These are phyloP conservation scores for Rubus idaeus DNA, from an alignment of 306 rosid genomes.

Conservation along the genomic window DNA sequence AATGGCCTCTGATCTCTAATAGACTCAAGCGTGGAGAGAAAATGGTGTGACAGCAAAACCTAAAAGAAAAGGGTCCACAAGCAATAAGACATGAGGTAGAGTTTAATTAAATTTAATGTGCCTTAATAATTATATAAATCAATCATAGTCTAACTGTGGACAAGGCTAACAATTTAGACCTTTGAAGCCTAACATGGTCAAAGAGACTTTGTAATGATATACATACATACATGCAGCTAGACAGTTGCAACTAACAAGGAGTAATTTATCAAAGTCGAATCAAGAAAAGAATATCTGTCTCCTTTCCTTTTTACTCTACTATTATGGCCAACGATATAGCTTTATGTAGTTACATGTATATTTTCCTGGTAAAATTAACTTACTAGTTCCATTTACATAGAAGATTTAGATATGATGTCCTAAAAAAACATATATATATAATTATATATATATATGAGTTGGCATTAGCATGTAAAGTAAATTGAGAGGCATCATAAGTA, in stretches of 20 bases:
- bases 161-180: constrained; percentile 6
- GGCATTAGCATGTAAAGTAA: constrained; percentile 7
- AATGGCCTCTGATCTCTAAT: neutral
- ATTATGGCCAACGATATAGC: neutral
- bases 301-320: neutral
- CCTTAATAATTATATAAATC: neutral
- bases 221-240: neutral
- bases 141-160: neutral
- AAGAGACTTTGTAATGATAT: neutral
- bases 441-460: neutral
- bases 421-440: too few relatives aligned
- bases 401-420: too few relatives aligned
- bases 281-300: neutral
- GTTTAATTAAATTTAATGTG: neutral
- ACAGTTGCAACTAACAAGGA: neutral
- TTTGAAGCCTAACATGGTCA: constrained; percentile 11
- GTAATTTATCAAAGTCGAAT: neutral
- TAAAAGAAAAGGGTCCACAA: constrained; percentile 3
- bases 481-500: neutral
- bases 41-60: neutral
- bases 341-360: neutral
- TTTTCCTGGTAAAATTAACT: neutral
- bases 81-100: constrained; percentile 13
- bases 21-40: neutral
- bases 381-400: neutral